phyloP scores from a whole-genome alignment of 2,329 filamentous ascomycete species.

The Atkinsonella texensis region DNA sequence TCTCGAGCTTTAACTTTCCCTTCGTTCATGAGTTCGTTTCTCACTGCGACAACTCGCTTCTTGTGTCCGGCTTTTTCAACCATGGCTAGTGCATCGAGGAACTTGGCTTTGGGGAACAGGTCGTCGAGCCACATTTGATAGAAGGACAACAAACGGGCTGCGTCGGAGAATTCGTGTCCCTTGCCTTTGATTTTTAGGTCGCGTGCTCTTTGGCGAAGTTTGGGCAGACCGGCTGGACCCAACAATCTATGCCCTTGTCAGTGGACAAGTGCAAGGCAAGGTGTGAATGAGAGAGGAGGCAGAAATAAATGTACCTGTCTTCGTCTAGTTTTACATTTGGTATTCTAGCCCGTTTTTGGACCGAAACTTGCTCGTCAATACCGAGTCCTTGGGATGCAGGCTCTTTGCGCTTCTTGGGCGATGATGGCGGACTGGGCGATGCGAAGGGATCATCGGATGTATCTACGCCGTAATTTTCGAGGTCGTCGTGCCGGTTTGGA shows the following conservation, averaged over 20 bases:
- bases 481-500: slow-evolving; percentile 37
- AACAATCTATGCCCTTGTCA: slow-evolving; percentile 48
- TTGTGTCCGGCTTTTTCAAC: slow-evolving; percentile 90
- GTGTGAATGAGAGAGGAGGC: neutral
- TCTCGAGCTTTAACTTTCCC: slow-evolving; percentile 39
- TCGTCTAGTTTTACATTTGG: slow-evolving; percentile 84
- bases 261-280: neutral
- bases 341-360: slow-evolving; percentile 59
- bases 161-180: slow-evolving; percentile 89
- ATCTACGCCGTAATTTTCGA: slow-evolving; percentile 66
- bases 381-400: slow-evolving; percentile 46
- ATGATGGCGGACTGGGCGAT: slow-evolving; percentile 29
- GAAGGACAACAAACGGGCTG: slow-evolving; percentile 68
- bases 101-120: slow-evolving; percentile 87
- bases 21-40: slow-evolving; percentile 77
- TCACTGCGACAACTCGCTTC: slow-evolving; percentile 60
- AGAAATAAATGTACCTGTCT: slow-evolving; percentile 37
- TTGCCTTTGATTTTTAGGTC: slow-evolving; percentile 79
- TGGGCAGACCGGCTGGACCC: slow-evolving; percentile 72
- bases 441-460: slow-evolving; percentile 38
- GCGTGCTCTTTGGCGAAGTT: slow-evolving; percentile 59
- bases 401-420: slow-evolving; percentile 36
- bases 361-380: slow-evolving; percentile 75
- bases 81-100: slow-evolving; percentile 77
- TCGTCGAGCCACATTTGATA: slow-evolving; percentile 98